Conservation (phyloP, 2,329 filamentous ascomycete species). For the Xylariaceae sp. region DNA sequence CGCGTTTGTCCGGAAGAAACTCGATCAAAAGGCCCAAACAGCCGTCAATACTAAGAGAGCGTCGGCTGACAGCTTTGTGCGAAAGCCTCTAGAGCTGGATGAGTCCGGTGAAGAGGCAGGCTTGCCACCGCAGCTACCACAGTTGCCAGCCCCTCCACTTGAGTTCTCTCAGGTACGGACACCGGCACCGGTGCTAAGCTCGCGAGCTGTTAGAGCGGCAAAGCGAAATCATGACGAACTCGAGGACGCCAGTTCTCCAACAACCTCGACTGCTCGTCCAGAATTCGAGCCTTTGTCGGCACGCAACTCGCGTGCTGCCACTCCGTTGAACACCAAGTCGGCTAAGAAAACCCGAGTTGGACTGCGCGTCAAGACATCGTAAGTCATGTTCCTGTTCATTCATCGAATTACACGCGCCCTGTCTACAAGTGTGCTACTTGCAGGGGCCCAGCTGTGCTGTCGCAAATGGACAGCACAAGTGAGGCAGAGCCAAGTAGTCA, state of each 20-base stretch:
- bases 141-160: constrained; percentile 22
- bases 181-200: constrained; percentile 28
- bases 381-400: constrained; percentile 37
- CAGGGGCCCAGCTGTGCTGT: constrained; percentile 26
- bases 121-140: constrained; percentile 24
- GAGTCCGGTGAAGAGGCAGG: constrained; percentile 22
- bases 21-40: constrained; percentile 25
- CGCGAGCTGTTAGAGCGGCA: constrained; percentile 31
- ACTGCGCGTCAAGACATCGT: constrained; percentile 65
- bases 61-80: constrained; percentile 29
- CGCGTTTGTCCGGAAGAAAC: constrained; percentile 23
- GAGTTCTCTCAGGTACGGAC: constrained; percentile 29
- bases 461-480: constrained; percentile 18
- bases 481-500: constrained; percentile 30
- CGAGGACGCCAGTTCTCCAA: constrained; percentile 50
- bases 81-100: constrained; percentile 23
- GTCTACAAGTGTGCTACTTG: constrained; percentile 26
- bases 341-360: constrained; percentile 57
- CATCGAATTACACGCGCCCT: constrained; percentile 7
- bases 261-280: constrained; percentile 44
- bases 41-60: constrained; percentile 22
- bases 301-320: constrained; percentile 54
- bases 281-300: constrained; percentile 43
- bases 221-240: constrained; percentile 53
- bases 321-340: constrained; percentile 51